Base-by-base conservation (phyloP, 2,329 filamentous ascomycete genomes). In the Aureobasidium pullulans region DNA sequence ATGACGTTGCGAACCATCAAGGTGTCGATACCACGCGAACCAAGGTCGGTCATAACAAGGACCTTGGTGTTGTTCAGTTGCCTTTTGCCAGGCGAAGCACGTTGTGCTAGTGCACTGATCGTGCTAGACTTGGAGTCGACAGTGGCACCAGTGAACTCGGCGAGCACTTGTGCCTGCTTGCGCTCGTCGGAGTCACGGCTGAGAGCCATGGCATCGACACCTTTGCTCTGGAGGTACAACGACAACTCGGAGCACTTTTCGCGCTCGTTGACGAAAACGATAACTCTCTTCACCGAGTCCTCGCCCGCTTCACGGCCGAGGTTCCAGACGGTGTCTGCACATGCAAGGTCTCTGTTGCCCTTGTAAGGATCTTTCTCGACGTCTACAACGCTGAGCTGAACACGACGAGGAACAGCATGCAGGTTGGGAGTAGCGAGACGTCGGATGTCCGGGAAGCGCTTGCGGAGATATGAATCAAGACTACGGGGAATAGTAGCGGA, bases 261-360 rank as follows among this genome's bases (percentile, higher is more conserved):
- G 37, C 94, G 88, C 78, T 97, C 91, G 72, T 97, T 97, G 71
- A 97, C 93, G 68, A 97, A 97, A 3, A 97, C 91, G 60, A 97
- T 84, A 67, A 99, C 88, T 63, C 90, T 88, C 71, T 94, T 94
- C 28, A 89, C 81, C 42, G 77, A 81, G 57, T 82, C 71, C 29
- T 77, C 77, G 7, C 79, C 76, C 1, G 82, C 81, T 44, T 92
- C 87, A 70, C 90, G 91, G 61, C 91, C 91, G 62, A 99, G 93
- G 36, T 89, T 87, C 85, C 92, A 96, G 69, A 99, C 93, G 11
- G 88, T 89, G 70, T 99, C 93, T 3, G 94, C 94, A 71, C 93
- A 97, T 10, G 94, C 95, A 5, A 99, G 83, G 66, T 87, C 82
- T 73, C 95, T 94, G 79, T 96, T 96, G 68, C 94, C 91, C 63